A percentile compares a stretch with the other conserved stretches of the same genome.
Conservation (phyloP, 2,329 filamentous ascomycete genomes). For the Curvularia sp. region DNA sequence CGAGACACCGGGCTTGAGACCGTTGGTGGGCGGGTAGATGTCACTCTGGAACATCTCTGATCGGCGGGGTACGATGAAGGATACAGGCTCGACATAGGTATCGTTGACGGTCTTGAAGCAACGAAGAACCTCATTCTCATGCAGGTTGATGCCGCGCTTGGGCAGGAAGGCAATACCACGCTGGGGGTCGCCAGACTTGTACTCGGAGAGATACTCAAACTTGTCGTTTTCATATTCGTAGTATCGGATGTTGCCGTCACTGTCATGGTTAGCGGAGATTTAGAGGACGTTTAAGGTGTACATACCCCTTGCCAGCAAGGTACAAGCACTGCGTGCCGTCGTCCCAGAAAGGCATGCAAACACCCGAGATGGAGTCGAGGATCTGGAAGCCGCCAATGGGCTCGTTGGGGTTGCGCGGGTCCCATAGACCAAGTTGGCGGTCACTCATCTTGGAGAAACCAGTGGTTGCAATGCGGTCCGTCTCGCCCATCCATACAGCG, state of each 20-base stretch:
- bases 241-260: constrained; percentile 98
- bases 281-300: constrained; percentile 14
- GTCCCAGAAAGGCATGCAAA: constrained; percentile 99
- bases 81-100: constrained; percentile 91
- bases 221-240: constrained; percentile 99
- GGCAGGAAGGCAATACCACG: constrained; percentile 93
- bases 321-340: constrained; percentile 95
- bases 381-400: constrained; percentile 90
- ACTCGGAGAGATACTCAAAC: constrained; percentile 95
- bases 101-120: constrained; percentile 98
- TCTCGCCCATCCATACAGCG: constrained; percentile 95
- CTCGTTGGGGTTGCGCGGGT: constrained; percentile 77
- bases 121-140: constrained; percentile 90
- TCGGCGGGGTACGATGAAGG: constrained; percentile 93
- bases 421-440: constrained; percentile 94
- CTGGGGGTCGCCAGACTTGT: constrained; percentile 96
- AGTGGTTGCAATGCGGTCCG: constrained; percentile 93
- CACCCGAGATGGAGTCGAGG: constrained; percentile 93
- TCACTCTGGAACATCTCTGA: constrained; percentile 96
- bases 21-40: constrained; percentile 88
- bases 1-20: constrained; percentile 79
- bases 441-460: constrained; percentile 99
- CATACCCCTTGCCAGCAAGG: constrained; percentile 94
- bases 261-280: constrained; percentile 47
- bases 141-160: constrained; percentile 91